A percentile compares a stretch with the other conserved stretches of the same genome.
phyloP scores from a whole-genome alignment of 768 basidiomycete genomes.

The Pleurotus eryngii region DNA sequence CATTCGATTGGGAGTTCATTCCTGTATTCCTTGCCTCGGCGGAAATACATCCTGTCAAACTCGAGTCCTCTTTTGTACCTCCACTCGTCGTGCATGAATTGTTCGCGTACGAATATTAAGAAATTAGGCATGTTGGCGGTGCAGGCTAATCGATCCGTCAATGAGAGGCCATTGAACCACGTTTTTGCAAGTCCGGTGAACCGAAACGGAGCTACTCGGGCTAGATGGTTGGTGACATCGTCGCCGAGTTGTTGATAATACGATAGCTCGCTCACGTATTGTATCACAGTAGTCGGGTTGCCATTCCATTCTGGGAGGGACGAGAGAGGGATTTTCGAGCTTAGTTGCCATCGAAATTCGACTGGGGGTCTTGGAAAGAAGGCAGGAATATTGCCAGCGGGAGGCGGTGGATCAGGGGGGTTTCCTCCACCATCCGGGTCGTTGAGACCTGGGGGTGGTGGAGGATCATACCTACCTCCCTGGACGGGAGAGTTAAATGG shows the following conservation, averaged over 20 bases:
- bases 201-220: background rate
- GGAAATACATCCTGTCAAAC: conserved; percentile 15
- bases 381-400: background rate
- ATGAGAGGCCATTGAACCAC: no score
- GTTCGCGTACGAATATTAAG: conserved; percentile 4
- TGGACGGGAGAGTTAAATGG: background rate
- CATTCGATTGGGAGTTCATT: background rate
- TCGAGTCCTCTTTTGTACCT: conserved; percentile 4
- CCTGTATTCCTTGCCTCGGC: background rate
- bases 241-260: background rate
- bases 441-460: background rate
- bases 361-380: background rate
- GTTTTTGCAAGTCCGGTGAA: background rate
- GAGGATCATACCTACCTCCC: background rate
- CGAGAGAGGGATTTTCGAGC: background rate
- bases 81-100: conserved; percentile 13
- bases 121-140: background rate
- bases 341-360: background rate
- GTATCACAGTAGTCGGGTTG: background rate
- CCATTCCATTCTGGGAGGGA: background rate
- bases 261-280: background rate
- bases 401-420: background rate
- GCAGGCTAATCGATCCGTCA: no score
- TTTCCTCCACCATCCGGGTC: background rate
- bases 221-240: background rate